A percentile compares a stretch with the other conserved stretches of the same genome.
Evolutionary conservation across 164 flowering plant species (phyloP).

Genomic region (Cinnamomum micranthum): DNA sequence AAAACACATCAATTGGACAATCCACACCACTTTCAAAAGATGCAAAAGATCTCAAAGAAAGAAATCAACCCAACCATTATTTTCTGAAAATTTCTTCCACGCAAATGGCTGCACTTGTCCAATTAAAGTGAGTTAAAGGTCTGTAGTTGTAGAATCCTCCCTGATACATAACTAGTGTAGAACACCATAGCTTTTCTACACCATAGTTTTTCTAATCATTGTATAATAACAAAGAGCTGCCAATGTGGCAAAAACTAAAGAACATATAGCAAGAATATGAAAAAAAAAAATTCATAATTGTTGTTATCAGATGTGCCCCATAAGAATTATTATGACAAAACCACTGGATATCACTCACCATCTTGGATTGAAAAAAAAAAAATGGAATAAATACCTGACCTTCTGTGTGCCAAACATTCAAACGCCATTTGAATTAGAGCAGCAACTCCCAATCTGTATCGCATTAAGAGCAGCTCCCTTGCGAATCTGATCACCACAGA

Average conservation of each 20-base stretch:
- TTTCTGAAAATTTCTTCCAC: no score
- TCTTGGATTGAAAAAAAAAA: neutral
- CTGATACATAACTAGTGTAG: neutral
- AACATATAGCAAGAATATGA: neutral
- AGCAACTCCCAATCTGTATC: slow-evolving; percentile 86
- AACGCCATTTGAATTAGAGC: slow-evolving; percentile 31
- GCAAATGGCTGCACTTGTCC: no score
- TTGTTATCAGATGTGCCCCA: neutral
- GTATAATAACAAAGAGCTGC: neutral
- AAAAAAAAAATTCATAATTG: neutral
- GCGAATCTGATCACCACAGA: slow-evolving; percentile 96
- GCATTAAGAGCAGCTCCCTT: slow-evolving; percentile 99
- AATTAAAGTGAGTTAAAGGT: no score
- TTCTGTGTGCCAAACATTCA: neutral
- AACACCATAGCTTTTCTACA: neutral
- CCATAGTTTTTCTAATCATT: neutral
- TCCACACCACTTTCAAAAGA: no score
- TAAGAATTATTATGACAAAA: neutral
- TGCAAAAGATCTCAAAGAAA: no score
- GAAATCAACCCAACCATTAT: no score
- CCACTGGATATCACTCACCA: neutral
- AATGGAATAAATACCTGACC: neutral
- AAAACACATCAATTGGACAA: no score
- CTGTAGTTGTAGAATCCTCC: no score
- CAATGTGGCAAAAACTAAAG: neutral